phyloP scores from a whole-genome alignment of 129 eudicot species.

The Centella asiatica region DNA sequence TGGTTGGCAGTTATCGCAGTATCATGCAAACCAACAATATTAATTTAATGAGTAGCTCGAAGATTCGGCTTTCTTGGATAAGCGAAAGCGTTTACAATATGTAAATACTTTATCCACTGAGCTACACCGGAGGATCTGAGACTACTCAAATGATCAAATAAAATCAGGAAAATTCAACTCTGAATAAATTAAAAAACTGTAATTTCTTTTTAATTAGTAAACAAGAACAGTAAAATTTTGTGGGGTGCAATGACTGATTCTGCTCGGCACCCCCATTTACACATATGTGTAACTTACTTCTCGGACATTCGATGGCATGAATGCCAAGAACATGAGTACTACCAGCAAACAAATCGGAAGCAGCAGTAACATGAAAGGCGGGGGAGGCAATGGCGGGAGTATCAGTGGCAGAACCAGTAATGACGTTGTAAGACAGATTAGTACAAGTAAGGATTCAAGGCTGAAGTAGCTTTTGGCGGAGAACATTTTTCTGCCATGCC shows the following conservation, averaged over 20 bases:
- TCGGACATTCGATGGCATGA: constrained; percentile 10
- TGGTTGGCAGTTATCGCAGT: too few relatives aligned
- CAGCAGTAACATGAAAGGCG: constrained; percentile 1
- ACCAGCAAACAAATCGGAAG: not conserved
- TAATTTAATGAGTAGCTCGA: too few relatives aligned
- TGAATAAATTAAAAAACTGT: constrained; percentile 2
- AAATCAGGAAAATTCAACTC: not conserved
- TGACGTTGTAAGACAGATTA: not conserved
- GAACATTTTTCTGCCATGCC: not conserved
- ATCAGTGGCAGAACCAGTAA: constrained; percentile 8
- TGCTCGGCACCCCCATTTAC: constrained; percentile 5
- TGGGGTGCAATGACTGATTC: not conserved
- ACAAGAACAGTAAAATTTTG: not conserved
- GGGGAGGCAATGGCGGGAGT: constrained; percentile 5
- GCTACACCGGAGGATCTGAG: too few relatives aligned
- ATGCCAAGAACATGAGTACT: constrained; percentile 9
- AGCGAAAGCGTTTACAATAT: too few relatives aligned
- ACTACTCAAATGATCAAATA: not conserved
- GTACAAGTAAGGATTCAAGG: not conserved
- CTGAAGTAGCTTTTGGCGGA: not conserved
- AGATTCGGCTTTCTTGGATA: too few relatives aligned
- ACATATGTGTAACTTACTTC: constrained; percentile 14
- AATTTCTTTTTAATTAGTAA: not conserved
- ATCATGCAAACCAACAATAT: too few relatives aligned
- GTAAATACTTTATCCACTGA: too few relatives aligned